A percentile compares a stretch with the other conserved stretches of the same genome.
phyloP scores from a whole-genome alignment of 331 rosid genomes.

The Dryas integrifolia region DNA sequence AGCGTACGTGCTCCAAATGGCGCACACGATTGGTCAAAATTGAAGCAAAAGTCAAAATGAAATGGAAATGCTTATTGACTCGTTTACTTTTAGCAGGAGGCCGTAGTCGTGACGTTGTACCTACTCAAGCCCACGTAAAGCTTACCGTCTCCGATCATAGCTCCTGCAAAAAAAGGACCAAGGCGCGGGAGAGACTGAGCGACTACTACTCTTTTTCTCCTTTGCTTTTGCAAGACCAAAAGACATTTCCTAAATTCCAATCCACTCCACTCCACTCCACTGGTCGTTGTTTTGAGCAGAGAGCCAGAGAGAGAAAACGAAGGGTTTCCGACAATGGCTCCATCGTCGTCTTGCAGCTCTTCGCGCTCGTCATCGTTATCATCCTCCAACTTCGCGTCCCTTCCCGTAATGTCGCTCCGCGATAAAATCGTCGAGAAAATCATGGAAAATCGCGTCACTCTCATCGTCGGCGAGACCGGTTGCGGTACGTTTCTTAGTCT shows the following conservation, averaged over 20 bases:
- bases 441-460: constrained; percentile 76
- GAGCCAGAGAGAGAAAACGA: neutral
- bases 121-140: neutral
- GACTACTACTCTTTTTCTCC: neutral
- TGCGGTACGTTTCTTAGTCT: constrained; percentile 47
- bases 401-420: constrained; percentile 61
- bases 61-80: neutral
- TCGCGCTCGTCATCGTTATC: constrained; percentile 31
- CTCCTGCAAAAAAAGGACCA: neutral
- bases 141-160: neutral
- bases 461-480: constrained; percentile 84
- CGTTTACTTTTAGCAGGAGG: neutral
- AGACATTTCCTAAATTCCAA: neutral
- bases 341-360: constrained; percentile 33
- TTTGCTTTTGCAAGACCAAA: neutral
- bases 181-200: neutral
- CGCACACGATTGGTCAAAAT: constrained; percentile 7
- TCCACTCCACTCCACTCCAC: too few species aligned
- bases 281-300: neutral
- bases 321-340: constrained; percentile 47
- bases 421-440: constrained; percentile 68
- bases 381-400: constrained; percentile 44
- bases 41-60: neutral
- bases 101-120: neutral
- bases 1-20: too few species aligned